Evolutionary conservation across 192 early-diverging fungal genomes (phyloP), one percentile per base, ranked within the genome.

Genomic region (Chytriomyces sp.): DNA sequence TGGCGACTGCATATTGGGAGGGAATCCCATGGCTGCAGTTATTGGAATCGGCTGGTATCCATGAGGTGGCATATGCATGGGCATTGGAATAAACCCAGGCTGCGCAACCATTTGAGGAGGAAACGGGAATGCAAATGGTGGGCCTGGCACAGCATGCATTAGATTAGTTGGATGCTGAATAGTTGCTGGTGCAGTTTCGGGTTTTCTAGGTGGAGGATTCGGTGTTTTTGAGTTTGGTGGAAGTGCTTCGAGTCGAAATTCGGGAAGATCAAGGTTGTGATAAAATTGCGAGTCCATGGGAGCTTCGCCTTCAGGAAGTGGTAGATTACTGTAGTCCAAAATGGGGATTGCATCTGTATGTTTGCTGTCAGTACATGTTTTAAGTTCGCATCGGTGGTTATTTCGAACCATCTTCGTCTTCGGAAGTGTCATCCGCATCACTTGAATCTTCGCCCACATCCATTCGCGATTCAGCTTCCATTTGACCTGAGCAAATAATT

Each of bases 201-300:
- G 67, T 44, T 26, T 13, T 35, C 35, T 1, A 67, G 67, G 35
- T 16, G 63, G 63, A 1, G 35, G 20, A 16, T 64, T 23, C 24
- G 63, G 20, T 13, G 35, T 23, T 64, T 64, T 23, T 26, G 63
- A 64, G 63, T 28, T 43, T 16, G 63, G 35, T 26, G 35, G 63
- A 1, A 64, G 63, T 9, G 45, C 49, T 11, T 79, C 79, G 46
- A 81, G 66, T 43, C 77, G 68, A 44, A 67, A 69, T 69, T 85
- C 84, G 11, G 81, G 81, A 3, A 85, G 75, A 35, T 85, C 84
- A 23, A 85, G 65, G 26, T 80, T 83, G 35, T 72, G 72, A 53
- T 85, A 85, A 44, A 85, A 81, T 57, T 85, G 84, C 20, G 81
- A 76, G 35, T 85, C 74, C 43, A 71, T 75, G 20, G 69, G 77